phyloP scores from a whole-genome alignment of 345 rosid species.

The Eucalyptus regnans region DNA sequence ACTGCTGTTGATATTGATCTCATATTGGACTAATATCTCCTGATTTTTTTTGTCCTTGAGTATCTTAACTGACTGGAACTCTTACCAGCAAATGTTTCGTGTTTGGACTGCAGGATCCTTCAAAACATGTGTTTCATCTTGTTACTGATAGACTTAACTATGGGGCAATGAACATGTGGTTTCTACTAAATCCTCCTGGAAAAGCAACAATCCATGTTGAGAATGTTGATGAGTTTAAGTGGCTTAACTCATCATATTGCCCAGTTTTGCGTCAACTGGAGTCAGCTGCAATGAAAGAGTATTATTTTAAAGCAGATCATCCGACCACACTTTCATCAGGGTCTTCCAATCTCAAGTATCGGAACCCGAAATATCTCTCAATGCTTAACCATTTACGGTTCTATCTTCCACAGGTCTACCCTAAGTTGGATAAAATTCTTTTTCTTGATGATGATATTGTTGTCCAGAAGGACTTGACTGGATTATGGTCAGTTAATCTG shows the following conservation, averaged over 20 bases:
- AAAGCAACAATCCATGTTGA: slow-evolving; percentile 91
- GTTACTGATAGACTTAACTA: slow-evolving; percentile 91
- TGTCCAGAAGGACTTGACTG: slow-evolving; percentile 92
- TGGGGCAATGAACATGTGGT: slow-evolving; percentile 99
- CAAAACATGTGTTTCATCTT: slow-evolving; percentile 94
- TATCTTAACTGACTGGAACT: background rate
- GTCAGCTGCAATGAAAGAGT: slow-evolving; percentile 90
- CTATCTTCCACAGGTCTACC: slow-evolving; percentile 93
- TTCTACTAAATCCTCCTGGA: slow-evolving; percentile 89
- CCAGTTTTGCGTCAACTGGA: slow-evolving; percentile 96
- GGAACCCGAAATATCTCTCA: slow-evolving; percentile 96
- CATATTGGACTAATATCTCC: background rate
- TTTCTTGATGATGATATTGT: slow-evolving; percentile 97
- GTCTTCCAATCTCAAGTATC: slow-evolving; percentile 84
- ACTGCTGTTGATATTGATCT: background rate
- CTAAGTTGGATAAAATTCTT: slow-evolving; percentile 82
- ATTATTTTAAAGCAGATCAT: slow-evolving; percentile 94
- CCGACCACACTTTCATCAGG: slow-evolving; percentile 72
- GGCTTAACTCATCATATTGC: slow-evolving; percentile 96
- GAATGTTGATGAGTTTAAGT: slow-evolving; percentile 95
- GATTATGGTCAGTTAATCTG: slow-evolving; percentile 76
- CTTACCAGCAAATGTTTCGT: background rate
- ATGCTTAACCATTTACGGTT: slow-evolving; percentile 95
- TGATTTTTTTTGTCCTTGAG: background rate
- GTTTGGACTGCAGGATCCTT: slow-evolving; percentile 60